A percentile compares a stretch with the other conserved stretches of the same genome.
Evolutionary conservation across 1,139 yeast genomes (phyloP).

Genomic region (Yamadazyma siamensis): DNA sequence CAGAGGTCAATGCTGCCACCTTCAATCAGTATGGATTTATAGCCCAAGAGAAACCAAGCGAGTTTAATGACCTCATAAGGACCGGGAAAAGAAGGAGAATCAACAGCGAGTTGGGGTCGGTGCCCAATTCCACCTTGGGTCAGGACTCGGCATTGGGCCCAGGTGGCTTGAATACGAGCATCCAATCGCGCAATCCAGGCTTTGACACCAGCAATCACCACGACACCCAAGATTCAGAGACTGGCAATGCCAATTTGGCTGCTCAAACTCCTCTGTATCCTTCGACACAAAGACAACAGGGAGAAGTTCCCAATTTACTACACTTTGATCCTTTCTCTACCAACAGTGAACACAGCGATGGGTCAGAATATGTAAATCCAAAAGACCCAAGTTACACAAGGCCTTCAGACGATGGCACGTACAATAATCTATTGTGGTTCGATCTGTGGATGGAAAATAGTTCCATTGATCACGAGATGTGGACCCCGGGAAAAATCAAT

Average conservation of each 20-base stretch:
- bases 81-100: constrained; percentile 8
- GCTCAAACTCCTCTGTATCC: no score
- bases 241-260: no score
- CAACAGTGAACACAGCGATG: constrained; percentile 1
- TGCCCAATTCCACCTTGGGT: neutral
- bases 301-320: no score
- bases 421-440: constrained; percentile 49
- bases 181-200: neutral
- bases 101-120: no score
- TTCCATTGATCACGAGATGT: constrained; percentile 3
- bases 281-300: no score
- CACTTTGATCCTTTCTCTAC: neutral
- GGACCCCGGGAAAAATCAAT: neutral
- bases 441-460: constrained; percentile 46
- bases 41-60: constrained; percentile 9
- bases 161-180: neutral
- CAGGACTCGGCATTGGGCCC: no score
- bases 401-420: constrained; percentile 6
- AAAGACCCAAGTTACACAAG: constrained; percentile 9
- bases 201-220: no score
- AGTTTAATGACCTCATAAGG: constrained; percentile 15
- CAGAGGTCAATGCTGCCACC: constrained; percentile 47
- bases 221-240: no score
- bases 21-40: constrained; percentile 47
- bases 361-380: constrained; percentile 3